Base-by-base conservation (phyloP, 2,329 filamentous ascomycete species). In the Fusarium globosum region DNA sequence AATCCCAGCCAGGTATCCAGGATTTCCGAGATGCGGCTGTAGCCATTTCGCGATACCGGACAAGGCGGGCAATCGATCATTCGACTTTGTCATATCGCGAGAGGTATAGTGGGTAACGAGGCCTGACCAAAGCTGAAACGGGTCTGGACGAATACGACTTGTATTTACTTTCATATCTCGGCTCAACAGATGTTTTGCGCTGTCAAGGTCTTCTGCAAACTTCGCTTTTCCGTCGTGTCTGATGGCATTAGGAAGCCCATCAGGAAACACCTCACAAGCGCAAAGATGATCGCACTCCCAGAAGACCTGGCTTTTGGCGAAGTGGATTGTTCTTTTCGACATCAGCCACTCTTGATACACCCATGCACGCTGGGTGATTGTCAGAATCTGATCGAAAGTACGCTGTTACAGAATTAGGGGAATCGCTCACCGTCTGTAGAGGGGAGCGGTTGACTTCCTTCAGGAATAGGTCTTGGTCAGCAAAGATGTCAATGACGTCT, bases 361-460 rank as follows among this genome's bases (percentile, higher is more conserved):
- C 48, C 48, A 51, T 4, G 15, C 30, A 4, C 21, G 28, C 30
- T 51, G 11, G 2, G 12, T 23, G 3, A 12, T 30, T n/a, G 11
- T 49, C 11, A 49, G 26, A n/a, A 30, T 49, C 20, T 30, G 14
- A 11, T 6, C 0, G 5, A 2, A n/a, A 6, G 14, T 20, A 9
- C 2, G 3, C 16, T 16, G 10, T 16, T 16, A 7, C 0, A 16
- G 0, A n/a, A 1, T 16, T 16, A 12, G 5, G 7, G 43, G 18
- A 21, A 4, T 20, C 1, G 3, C 15, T 23, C 2, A 33, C 46
- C 4, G 1, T 10, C 14, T 51, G 21, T 10, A 23, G 7, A n/a
- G 21, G 21, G 10, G 46, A 16, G 4, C 7, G 4, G 0, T 33
- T 12, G 26, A 23, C 7, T 33, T 49, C 46, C 21, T 16, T 13